These are phyloP conservation scores for Botrytis tulipae DNA, from an alignment of 2,329 filamentous ascomycete species.

Conservation along the genomic window DNA sequence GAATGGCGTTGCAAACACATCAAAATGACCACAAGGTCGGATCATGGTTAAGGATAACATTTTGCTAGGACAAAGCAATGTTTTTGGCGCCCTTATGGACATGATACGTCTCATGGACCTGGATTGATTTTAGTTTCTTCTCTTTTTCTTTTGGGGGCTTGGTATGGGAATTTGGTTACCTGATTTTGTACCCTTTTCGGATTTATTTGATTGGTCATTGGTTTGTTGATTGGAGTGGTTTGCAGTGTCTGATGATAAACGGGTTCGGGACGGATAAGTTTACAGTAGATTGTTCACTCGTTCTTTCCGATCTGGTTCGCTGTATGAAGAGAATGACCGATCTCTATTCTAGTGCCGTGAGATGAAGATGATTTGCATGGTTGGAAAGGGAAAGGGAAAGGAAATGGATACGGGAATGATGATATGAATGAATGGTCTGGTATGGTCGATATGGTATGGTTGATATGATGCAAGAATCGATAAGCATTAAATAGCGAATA, in stretches of 20 bases:
- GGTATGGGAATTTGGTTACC: neutral
- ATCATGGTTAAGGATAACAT: conserved; percentile 13
- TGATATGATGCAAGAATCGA: neutral
- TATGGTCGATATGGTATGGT: neutral
- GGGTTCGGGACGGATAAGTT: neutral
- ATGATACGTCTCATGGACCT: conserved; percentile 4
- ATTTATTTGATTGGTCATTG: neutral
- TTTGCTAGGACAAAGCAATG: conserved; percentile 15
- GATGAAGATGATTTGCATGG: neutral
- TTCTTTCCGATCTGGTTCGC: neutral
- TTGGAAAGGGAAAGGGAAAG: neutral
- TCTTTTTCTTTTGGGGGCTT: neutral
- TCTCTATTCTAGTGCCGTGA: neutral
- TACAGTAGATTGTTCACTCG: neutral
- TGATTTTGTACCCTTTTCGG: neutral
- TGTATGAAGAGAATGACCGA: neutral
- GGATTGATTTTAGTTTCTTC: conserved; percentile 5
- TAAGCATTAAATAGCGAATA: neutral
- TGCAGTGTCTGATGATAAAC: neutral
- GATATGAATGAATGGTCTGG: conserved; percentile 6
- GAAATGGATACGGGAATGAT: neutral
- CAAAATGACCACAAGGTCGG: conserved; percentile 15
- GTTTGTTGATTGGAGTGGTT: neutral
- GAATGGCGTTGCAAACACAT: conserved; percentile 16
- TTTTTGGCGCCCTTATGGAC: conserved; percentile 8